A percentile compares a stretch with the other conserved stretches of the same genome.
Conservation (phyloP, 164 flowering plant genomes). For the Chimonanthus salicifolius region DNA sequence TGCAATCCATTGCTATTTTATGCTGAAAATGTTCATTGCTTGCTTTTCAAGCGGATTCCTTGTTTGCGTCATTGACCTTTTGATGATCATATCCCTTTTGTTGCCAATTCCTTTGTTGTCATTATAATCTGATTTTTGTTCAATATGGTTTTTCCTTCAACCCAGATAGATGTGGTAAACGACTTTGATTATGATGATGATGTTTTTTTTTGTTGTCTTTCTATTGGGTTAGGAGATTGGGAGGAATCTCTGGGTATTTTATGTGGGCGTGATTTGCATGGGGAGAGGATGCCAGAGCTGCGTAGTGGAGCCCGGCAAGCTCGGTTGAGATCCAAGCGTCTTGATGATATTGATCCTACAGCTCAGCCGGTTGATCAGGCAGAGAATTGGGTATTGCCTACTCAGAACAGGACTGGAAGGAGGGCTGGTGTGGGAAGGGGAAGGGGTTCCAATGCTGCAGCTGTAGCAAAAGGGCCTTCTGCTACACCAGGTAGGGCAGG, state of each 20-base stretch:
- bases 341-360: slow-evolving; percentile 67
- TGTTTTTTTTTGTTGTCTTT: neutral
- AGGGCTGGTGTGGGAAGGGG: slow-evolving; percentile 80
- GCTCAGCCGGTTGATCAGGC: slow-evolving; percentile 52
- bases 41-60: neutral
- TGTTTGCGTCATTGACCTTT: neutral
- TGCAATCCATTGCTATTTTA: neutral
- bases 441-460: slow-evolving; percentile 63
- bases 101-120: neutral
- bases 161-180: too few relatives aligned
- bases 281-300: slow-evolving; percentile 92
- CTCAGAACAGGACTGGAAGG: slow-evolving; percentile 61
- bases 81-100: neutral
- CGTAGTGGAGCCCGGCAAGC: slow-evolving; percentile 77
- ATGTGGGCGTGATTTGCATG: slow-evolving; percentile 65
- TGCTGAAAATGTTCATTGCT: neutral
- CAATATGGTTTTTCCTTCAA: too few relatives aligned
- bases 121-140: slow-evolving; percentile 1
- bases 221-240: slow-evolving; percentile 14
- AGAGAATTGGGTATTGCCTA: slow-evolving; percentile 49
- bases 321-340: slow-evolving; percentile 65
- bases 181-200: too few relatives aligned
- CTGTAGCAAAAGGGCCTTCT: slow-evolving; percentile 55
- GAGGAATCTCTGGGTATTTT: slow-evolving; percentile 22
- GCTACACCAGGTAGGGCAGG: slow-evolving; percentile 49